Conservation (phyloP, 2,329 filamentous ascomycete species). For the Verticillium alfalfae region DNA sequence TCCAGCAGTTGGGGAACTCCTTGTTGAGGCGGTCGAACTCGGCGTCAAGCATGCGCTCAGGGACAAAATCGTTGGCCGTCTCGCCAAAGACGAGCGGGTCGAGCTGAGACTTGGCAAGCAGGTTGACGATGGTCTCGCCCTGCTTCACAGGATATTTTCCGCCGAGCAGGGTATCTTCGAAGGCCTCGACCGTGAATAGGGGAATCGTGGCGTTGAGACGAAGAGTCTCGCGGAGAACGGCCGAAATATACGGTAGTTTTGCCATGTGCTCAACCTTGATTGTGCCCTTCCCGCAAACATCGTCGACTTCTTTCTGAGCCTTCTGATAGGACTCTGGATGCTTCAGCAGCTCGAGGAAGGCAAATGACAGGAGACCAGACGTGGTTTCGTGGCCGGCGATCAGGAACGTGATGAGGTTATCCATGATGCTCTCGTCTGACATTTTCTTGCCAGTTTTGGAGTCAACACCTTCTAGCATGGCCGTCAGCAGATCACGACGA, state of each 20-base stretch:
- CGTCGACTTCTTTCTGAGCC: slow-evolving; percentile 63
- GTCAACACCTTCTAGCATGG: slow-evolving; percentile 60
- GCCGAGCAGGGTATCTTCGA: slow-evolving; percentile 37
- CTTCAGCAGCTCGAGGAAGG: slow-evolving; percentile 60
- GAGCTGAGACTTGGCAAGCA: slow-evolving; percentile 45
- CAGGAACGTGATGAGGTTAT: slow-evolving; percentile 68
- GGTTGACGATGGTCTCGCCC: slow-evolving; percentile 33
- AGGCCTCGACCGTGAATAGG: slow-evolving; percentile 19
- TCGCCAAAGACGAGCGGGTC: slow-evolving; percentile 52
- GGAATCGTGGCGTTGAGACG: slow-evolving; percentile 20
- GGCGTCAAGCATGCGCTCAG: slow-evolving; percentile 58
- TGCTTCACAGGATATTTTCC: slow-evolving; percentile 48
- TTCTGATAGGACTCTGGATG: slow-evolving; percentile 54
- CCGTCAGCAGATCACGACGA: slow-evolving; percentile 60
- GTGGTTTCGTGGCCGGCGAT: slow-evolving; percentile 67
- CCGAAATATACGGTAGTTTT: slow-evolving; percentile 58
- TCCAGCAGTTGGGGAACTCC: slow-evolving; percentile 30
- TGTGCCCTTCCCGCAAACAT: slow-evolving; percentile 51
- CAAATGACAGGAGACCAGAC: slow-evolving; percentile 59
- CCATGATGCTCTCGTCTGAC: slow-evolving; percentile 52
- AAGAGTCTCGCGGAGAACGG: slow-evolving; percentile 52
- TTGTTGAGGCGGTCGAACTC: slow-evolving; percentile 30
- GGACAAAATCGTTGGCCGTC: slow-evolving; percentile 51
- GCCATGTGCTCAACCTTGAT: slow-evolving; percentile 54
- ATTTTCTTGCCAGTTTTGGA: slow-evolving; percentile 58